phyloP scores from a whole-genome alignment of 2,329 filamentous ascomycete genomes.

The Trichophyton benhamiae region DNA sequence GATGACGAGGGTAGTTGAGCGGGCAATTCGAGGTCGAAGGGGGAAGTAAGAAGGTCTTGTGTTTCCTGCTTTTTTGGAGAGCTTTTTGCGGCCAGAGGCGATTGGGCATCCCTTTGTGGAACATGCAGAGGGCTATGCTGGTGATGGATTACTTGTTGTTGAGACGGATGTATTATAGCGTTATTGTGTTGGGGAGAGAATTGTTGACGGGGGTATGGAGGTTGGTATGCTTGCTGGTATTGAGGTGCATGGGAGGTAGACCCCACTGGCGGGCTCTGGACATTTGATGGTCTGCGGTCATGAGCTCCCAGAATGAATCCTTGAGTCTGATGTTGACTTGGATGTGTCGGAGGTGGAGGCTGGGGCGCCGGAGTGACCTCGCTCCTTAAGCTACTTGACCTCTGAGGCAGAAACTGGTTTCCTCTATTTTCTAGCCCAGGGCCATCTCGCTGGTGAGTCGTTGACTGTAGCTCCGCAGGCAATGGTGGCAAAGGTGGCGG shows the following conservation, averaged over 20 bases:
- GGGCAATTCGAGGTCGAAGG: conserved; percentile 48
- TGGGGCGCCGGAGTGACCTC: background rate
- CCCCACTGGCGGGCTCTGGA: background rate
- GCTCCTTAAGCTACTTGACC: conserved; percentile 17
- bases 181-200: conserved; percentile 14
- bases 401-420: conserved; percentile 21
- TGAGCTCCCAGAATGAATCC: background rate
- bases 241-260: conserved; percentile 6
- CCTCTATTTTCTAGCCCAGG: background rate
- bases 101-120: background rate
- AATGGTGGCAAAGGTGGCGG: conserved; percentile 29
- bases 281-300: background rate
- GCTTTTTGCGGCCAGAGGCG: conserved; percentile 13
- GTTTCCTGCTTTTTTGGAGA: conserved; percentile 24
- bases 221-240: background rate
- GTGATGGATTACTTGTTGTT: conserved; percentile 15
- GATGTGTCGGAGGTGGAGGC: background rate
- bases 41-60: conserved; percentile 50
- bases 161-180: background rate
- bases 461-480: conserved; percentile 17
- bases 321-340: background rate
- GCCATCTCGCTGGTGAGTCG: background rate
- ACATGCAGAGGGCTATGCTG: conserved; percentile 22
- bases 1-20: conserved; percentile 34
- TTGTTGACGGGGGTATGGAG: background rate